phyloP scores from a whole-genome alignment of 2,329 filamentous ascomycete species.

The Botrytis aclada region DNA sequence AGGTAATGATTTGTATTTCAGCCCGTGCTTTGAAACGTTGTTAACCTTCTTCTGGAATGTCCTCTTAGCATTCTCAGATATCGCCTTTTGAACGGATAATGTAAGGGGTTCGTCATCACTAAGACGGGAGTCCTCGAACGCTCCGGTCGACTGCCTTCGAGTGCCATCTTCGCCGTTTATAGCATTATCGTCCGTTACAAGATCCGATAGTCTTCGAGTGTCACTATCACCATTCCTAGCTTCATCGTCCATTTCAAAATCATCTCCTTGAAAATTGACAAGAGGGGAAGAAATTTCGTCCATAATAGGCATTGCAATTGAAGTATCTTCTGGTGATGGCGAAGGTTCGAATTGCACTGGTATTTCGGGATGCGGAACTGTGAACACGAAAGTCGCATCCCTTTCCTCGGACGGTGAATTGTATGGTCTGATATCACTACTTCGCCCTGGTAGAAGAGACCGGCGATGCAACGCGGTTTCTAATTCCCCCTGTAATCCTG shows the following conservation, averaged over 20 bases:
- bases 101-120: neutral
- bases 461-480: slow-evolving; percentile 16
- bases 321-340: neutral
- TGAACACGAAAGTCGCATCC: slow-evolving; percentile 37
- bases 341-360: slow-evolving; percentile 17
- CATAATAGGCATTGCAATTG: neutral
- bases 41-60: slow-evolving; percentile 45
- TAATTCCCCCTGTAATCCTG: neutral
- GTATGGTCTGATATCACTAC: slow-evolving; percentile 34
- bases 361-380: slow-evolving; percentile 33
- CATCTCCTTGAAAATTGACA: neutral
- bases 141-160: neutral
- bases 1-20: slow-evolving; percentile 73
- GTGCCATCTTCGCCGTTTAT: neutral
- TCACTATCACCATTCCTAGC: neutral
- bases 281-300: neutral
- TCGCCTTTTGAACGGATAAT: neutral
- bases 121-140: neutral
- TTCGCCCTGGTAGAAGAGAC: slow-evolving; percentile 28
- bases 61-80: neutral
- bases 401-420: slow-evolving; percentile 35
- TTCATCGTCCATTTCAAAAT: slow-evolving; percentile 2
- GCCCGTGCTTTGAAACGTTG: slow-evolving; percentile 65
- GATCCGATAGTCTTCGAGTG: neutral
- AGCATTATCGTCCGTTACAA: neutral